Conservation (phyloP, 2,329 filamentous ascomycete genomes). For the Ceratocystis destructans region DNA sequence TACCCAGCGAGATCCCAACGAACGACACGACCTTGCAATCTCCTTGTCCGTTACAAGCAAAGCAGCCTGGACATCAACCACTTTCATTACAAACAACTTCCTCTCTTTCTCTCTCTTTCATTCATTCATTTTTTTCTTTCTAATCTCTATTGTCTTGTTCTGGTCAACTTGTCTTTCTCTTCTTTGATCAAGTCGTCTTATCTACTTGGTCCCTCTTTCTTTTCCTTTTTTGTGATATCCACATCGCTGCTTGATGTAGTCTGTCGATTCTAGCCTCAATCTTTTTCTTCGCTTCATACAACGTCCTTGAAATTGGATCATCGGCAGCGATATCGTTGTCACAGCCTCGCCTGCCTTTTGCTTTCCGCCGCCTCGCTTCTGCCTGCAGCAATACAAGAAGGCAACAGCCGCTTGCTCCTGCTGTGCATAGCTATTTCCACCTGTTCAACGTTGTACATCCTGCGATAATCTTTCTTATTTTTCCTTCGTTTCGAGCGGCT, state of each 20-base stretch:
- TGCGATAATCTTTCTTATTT: neutral
- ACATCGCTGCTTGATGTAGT: constrained; percentile 5
- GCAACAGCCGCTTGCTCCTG: neutral
- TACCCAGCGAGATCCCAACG: neutral
- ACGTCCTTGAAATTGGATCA: neutral
- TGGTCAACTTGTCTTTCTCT: neutral
- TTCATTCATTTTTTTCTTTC: neutral
- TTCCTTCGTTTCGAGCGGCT: neutral
- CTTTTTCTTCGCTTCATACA: neutral
- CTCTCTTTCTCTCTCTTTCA: neutral
- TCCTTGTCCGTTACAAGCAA: neutral
- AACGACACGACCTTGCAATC: neutral
- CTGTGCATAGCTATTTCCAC: neutral
- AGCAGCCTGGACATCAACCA: neutral
- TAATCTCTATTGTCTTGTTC: neutral
- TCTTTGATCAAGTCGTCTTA: neutral
- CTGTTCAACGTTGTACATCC: neutral
- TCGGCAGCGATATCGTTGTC: neutral
- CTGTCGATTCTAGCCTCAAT: neutral
- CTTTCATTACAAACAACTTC: neutral
- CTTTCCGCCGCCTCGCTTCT: neutral
- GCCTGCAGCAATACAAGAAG: neutral
- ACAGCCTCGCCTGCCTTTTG: neutral
- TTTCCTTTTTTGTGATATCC: neutral
- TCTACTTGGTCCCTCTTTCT: neutral